phyloP scores from a whole-genome alignment of 768 basidiomycete genomes.

The Stropharia rugosoannulata region DNA sequence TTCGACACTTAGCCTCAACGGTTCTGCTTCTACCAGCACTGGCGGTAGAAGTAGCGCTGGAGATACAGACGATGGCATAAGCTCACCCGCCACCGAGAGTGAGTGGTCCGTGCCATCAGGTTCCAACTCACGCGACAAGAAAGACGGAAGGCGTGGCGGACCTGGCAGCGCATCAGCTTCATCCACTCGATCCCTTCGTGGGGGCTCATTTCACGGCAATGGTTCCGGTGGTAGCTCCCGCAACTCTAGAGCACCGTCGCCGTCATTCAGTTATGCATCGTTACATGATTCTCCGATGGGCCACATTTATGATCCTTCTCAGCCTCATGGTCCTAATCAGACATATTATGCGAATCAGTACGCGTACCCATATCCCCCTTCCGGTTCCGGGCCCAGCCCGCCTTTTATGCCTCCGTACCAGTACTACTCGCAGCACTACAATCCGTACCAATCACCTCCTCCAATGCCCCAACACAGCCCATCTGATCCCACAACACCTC shows the following conservation, averaged over 20 bases:
- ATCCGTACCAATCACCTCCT: conserved; percentile 36
- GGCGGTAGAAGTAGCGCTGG: conserved; percentile 58
- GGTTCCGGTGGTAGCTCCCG: conserved; percentile 60
- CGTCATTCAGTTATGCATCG: conserved; percentile 72
- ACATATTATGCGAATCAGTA: conserved; percentile 50
- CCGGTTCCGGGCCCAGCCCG: conserved; percentile 36
- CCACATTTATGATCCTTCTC: conserved; percentile 49
- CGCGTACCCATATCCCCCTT: conserved; percentile 49
- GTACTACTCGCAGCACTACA: conserved; percentile 35
- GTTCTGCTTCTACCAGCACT: conserved; percentile 54
- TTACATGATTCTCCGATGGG: conserved; percentile 62
- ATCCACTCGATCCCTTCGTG: conserved; percentile 62
- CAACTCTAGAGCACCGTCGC: conserved; percentile 72
- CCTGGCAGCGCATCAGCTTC: conserved; percentile 45
- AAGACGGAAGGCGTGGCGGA: conserved; percentile 44
- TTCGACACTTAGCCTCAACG: conserved; percentile 69
- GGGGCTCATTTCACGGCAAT: conserved; percentile 46
- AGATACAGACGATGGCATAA: conserved; percentile 66
- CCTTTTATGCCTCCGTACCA: conserved; percentile 40
- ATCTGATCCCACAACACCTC: conserved; percentile 31
- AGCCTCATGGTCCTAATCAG: conserved; percentile 34
- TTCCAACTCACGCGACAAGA: conserved; percentile 49
- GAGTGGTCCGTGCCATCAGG: conserved; percentile 67
- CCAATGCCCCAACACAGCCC: conserved; percentile 29
- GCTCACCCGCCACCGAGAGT: conserved; percentile 77